Conservation (phyloP, 1,139 yeast genomes). For the Nematodospora anomalae region DNA sequence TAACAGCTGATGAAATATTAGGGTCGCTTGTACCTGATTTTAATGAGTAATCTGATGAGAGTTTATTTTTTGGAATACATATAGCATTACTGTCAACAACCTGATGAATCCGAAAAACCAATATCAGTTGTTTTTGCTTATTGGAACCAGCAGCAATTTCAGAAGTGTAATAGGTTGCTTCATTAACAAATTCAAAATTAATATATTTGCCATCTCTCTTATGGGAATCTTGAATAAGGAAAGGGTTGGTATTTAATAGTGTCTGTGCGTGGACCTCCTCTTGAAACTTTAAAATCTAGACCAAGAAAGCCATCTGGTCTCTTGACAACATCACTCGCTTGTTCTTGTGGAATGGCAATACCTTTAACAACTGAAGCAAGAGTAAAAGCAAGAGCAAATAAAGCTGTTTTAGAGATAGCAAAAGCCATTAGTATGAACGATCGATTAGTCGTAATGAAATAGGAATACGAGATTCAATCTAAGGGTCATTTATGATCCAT, state of each 20-base stretch:
- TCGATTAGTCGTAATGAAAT: neutral
- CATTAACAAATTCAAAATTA: slow-evolving; percentile 4
- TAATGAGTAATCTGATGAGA: slow-evolving; percentile 6
- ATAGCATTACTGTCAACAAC: slow-evolving; percentile 13
- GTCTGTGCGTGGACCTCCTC: neutral
- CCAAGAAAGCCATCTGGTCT: slow-evolving; percentile 5
- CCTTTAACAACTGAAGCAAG: slow-evolving; percentile 7
- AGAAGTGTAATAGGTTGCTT: slow-evolving; percentile 1
- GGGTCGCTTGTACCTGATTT: slow-evolving; percentile 9
- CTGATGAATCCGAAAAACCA: slow-evolving; percentile 27
- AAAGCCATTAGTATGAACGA: slow-evolving; percentile 5
- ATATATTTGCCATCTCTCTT: slow-evolving; percentile 7
- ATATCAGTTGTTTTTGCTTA: slow-evolving; percentile 13
- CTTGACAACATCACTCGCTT: neutral
- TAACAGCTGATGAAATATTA: slow-evolving; percentile 5
- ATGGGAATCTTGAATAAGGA: neutral
- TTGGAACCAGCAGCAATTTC: slow-evolving; percentile 12
- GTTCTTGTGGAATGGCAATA: slow-evolving; percentile 3
- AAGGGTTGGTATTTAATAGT: neutral
- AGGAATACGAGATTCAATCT: neutral
- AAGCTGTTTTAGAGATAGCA: slow-evolving; percentile 4
- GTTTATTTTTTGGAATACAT: slow-evolving; percentile 5
- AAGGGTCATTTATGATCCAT: no score
- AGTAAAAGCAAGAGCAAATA: slow-evolving; percentile 7
- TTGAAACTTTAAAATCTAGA: slow-evolving; percentile 1